A percentile compares a stretch with the other conserved stretches of the same genome.
Evolutionary conservation across 2,329 filamentous ascomycete species (phyloP).

Genomic region (Hymenoscyphus linearis): DNA sequence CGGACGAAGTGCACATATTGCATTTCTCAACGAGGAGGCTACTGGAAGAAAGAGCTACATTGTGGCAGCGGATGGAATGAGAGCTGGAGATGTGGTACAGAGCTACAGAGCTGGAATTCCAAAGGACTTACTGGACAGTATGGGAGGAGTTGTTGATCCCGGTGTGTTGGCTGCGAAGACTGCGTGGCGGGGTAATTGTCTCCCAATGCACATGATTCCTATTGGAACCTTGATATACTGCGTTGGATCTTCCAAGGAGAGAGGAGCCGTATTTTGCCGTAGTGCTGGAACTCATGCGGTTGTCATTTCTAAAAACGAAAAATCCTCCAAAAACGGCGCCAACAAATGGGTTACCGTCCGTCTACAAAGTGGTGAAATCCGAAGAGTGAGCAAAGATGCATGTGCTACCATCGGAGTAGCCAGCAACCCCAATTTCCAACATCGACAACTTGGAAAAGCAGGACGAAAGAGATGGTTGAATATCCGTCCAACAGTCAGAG

Average conservation of each 20-base stretch:
- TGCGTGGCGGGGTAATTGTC: constrained; percentile 87
- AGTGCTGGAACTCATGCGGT: constrained; percentile 90
- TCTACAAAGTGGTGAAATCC: constrained; percentile 87
- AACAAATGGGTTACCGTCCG: constrained; percentile 78
- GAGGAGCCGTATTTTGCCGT: constrained; percentile 83
- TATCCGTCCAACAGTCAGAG: constrained; percentile 90
- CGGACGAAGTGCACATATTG: constrained; percentile 87
- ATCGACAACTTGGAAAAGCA: constrained; percentile 88
- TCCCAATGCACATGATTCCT: constrained; percentile 93
- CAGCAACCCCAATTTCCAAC: constrained; percentile 90
- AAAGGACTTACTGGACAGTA: constrained; percentile 75
- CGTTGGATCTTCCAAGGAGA: constrained; percentile 69
- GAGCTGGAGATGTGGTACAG: constrained; percentile 85
- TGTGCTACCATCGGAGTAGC: constrained; percentile 92
- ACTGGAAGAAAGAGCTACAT: constrained; percentile 83
- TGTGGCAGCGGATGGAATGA: constrained; percentile 88
- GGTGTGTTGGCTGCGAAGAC: constrained; percentile 95
- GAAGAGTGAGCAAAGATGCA: constrained; percentile 83
- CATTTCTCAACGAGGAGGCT: constrained; percentile 69
- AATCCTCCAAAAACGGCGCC: constrained; percentile 49
- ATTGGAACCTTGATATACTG: constrained; percentile 91
- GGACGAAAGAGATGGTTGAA: constrained; percentile 90
- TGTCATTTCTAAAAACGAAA: constrained; percentile 83
- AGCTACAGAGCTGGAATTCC: constrained; percentile 91
- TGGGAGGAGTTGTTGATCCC: constrained; percentile 89